Evolutionary conservation across 352 stramenopile genomes (phyloP), one percentile per base, ranked within the genome.

Genomic region (Phytopythium mirpurense): DNA sequence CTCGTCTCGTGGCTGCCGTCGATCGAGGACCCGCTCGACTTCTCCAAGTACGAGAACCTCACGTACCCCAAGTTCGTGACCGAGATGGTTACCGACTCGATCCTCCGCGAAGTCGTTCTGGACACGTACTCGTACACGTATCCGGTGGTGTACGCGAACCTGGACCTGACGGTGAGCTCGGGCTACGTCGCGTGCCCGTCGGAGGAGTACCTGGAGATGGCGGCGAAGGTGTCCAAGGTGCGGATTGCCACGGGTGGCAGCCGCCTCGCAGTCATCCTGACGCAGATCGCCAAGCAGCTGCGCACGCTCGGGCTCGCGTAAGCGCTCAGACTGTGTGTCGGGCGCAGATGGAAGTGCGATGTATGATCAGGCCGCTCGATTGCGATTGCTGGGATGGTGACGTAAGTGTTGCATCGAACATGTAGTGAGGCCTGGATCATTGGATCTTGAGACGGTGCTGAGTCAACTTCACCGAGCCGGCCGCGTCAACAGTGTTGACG

Each of bases 191-290:
- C 55, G 5, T 85, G 74, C 43, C 74, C 74, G 19, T 63, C 63
- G 26, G 46, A 57, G 23, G 46, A 56, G 14, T 86, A 83, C 64
- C 36, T 78, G 2, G 41, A 54, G 0, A 61, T 70, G 65, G 65
- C 65, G 0, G 61, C 62, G 9, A 53, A 52, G 21, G 54, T 79
- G 11, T 61, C 71, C n/a, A 79, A 86, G 61, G 51, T 68, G 35
- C 72, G 72, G 23, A 78, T 85, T 35, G 65, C 70, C 0, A 47
- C 78, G n/a, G 78, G 60, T 19, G 78, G 75, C 56, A 70, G 63
- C 27, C 75, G 75, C 16, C 70, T 89, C 37, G 65, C 75, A 8
- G 63, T 86, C 2, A 57, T 89, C 14, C 59, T 87, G 15, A 84
- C 71, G 41, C 66, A 88, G 53, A 68, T 85, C 40, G 72, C 70